Percentiles rank a stretch among this genome's conserved stretches.
Conservation (phyloP, 2,329 filamentous ascomycete species). For the Aaosphaeria pasadenensis region DNA sequence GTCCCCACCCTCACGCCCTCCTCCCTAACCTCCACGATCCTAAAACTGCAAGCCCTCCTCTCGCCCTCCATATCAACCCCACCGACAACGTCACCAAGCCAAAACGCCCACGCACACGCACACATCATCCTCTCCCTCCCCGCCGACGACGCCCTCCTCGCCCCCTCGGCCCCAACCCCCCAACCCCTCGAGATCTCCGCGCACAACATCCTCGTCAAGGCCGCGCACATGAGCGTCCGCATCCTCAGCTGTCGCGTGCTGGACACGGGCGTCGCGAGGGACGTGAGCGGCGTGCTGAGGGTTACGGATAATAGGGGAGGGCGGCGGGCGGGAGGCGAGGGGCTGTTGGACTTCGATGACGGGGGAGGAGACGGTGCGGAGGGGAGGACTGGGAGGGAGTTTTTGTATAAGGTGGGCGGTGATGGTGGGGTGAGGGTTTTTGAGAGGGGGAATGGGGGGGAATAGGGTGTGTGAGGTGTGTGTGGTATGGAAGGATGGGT, state of each 20-base stretch:
- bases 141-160: slow-evolving; percentile 70
- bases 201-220: slow-evolving; percentile 60
- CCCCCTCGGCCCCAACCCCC: slow-evolving; percentile 43
- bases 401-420: slow-evolving; percentile 74
- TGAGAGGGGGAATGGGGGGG: slow-evolving; percentile 63
- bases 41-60: slow-evolving; percentile 41
- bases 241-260: slow-evolving; percentile 71
- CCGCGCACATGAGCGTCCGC: slow-evolving; percentile 72
- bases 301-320: slow-evolving; percentile 53
- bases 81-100: too few relatives aligned
- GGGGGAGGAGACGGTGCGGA: slow-evolving; percentile 11
- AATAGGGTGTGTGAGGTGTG: background rate
- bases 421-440: slow-evolving; percentile 83
- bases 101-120: slow-evolving; percentile 47
- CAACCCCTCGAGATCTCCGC: slow-evolving; percentile 33
- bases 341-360: slow-evolving; percentile 37
- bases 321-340: slow-evolving; percentile 21
- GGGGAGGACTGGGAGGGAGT: slow-evolving; percentile 58
- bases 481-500: background rate
- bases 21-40: slow-evolving; percentile 22
- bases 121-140: slow-evolving; percentile 66
- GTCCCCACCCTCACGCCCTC: slow-evolving; percentile 16
- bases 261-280: slow-evolving; percentile 83
- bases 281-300: slow-evolving; percentile 85
- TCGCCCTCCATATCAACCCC: slow-evolving; percentile 7